Conservation (phyloP, 2,329 filamentous ascomycete species). For the Shiraia sp. region DNA sequence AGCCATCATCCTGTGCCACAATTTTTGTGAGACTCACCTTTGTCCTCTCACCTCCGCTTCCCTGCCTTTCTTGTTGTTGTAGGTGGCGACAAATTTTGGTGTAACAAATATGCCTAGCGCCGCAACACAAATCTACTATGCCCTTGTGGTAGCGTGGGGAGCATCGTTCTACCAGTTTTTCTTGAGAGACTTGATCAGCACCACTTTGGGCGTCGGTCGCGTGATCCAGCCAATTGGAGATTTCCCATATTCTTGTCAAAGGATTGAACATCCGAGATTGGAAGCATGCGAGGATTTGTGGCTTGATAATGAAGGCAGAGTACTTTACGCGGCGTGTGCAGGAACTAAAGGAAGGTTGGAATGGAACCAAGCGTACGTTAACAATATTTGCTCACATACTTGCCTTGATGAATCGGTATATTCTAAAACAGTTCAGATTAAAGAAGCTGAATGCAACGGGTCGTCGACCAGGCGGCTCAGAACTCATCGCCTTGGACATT, state of each 20-base stretch:
- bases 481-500: conserved; percentile 34
- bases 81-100: neutral
- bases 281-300: conserved; percentile 38
- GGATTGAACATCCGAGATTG: conserved; percentile 25
- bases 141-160: conserved; percentile 26
- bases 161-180: conserved; percentile 33
- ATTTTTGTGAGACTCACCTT: neutral
- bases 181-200: conserved; percentile 26
- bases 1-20: too few species aligned
- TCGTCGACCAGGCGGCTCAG: conserved; percentile 24
- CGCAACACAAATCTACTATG: conserved; percentile 15
- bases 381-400: neutral
- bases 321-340: conserved; percentile 36
- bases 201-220: conserved; percentile 30
- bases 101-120: conserved; percentile 13
- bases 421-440: conserved; percentile 13
- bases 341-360: conserved; percentile 21
- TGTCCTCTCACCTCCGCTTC: conserved; percentile 1
- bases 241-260: conserved; percentile 31
- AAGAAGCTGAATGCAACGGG: conserved; percentile 24
- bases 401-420: neutral
- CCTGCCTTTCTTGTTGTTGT: neutral
- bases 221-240: conserved; percentile 32
- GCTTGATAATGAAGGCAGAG: conserved; percentile 30
- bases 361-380: conserved; percentile 33